Conservation (phyloP, 116 monocot species). For the Phalaenopsis hybrid region DNA sequence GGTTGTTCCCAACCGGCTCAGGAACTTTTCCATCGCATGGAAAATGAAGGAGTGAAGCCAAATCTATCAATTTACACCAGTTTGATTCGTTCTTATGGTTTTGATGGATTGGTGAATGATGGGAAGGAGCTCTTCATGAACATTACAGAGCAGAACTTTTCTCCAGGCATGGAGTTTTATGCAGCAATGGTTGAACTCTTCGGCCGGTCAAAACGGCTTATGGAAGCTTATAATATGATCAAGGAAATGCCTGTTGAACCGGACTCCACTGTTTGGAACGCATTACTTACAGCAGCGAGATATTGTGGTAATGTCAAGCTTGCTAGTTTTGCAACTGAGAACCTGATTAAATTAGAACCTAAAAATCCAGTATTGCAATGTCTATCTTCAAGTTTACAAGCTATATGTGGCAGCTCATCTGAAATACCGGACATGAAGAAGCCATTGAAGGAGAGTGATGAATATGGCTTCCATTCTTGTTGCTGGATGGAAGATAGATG, state of each 20-base stretch:
- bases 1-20: slow-evolving; percentile 30
- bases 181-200: slow-evolving; percentile 50
- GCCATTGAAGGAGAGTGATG: slow-evolving; percentile 15
- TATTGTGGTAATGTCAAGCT: slow-evolving; percentile 42
- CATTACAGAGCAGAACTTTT: slow-evolving; percentile 35
- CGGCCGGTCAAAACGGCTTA: slow-evolving; percentile 43
- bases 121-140: slow-evolving; percentile 43
- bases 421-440: too few relatives aligned
- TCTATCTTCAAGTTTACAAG: slow-evolving; percentile 28
- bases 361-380: slow-evolving; percentile 16
- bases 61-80: slow-evolving; percentile 41
- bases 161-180: slow-evolving; percentile 39
- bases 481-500: slow-evolving; percentile 53
- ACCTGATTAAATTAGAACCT: slow-evolving; percentile 41
- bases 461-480: slow-evolving; percentile 19
- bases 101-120: slow-evolving; percentile 52
- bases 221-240: slow-evolving; percentile 51
- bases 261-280: slow-evolving; percentile 39
- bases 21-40: slow-evolving; percentile 51
- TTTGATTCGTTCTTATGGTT: slow-evolving; percentile 41
- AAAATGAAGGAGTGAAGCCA: slow-evolving; percentile 31
- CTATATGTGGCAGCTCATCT: slow-evolving; percentile 6
- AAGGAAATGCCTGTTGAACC: slow-evolving; percentile 49
- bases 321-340: slow-evolving; percentile 34
- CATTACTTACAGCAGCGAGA: slow-evolving; percentile 43